These are phyloP conservation scores for Funneliformis caledonium DNA, from an alignment of 371 early-diverging fungal species.

Conservation along the genomic window DNA sequence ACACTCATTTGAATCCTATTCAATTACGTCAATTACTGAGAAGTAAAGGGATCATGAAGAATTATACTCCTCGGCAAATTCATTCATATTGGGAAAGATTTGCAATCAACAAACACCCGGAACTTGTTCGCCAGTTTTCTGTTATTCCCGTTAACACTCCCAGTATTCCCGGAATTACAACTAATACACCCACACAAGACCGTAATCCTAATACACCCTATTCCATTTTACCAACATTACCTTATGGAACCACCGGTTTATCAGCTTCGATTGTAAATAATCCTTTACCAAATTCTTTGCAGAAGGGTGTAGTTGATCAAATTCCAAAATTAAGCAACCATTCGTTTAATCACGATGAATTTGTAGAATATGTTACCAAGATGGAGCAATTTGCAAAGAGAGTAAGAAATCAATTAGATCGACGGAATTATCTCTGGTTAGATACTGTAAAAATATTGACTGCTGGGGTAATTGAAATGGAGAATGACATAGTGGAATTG, in stretches of 20 bases:
- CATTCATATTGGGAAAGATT: slow-evolving; percentile 36
- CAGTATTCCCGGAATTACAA: not conserved
- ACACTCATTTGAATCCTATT: slow-evolving; percentile 28
- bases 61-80: slow-evolving; percentile 36
- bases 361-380: slow-evolving; percentile 33
- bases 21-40: slow-evolving; percentile 24
- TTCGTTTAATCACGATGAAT: slow-evolving; percentile 30
- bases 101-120: slow-evolving; percentile 16
- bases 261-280: not conserved
- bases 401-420: slow-evolving; percentile 34
- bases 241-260: not conserved
- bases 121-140: not conserved
- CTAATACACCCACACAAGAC: not conserved
- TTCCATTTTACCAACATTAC: slow-evolving; percentile 11
- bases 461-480: slow-evolving; percentile 35
- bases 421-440: slow-evolving; percentile 37
- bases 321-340: not conserved
- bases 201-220: too few relatives aligned
- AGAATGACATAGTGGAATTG: slow-evolving; percentile 38
- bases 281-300: not conserved
- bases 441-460: slow-evolving; percentile 38
- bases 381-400: slow-evolving; percentile 37
- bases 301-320: not conserved
- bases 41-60: slow-evolving; percentile 32
- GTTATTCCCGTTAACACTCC: not conserved